Conservation (phyloP, 2,329 filamentous ascomycete genomes). For the Talaromyces sp. region DNA sequence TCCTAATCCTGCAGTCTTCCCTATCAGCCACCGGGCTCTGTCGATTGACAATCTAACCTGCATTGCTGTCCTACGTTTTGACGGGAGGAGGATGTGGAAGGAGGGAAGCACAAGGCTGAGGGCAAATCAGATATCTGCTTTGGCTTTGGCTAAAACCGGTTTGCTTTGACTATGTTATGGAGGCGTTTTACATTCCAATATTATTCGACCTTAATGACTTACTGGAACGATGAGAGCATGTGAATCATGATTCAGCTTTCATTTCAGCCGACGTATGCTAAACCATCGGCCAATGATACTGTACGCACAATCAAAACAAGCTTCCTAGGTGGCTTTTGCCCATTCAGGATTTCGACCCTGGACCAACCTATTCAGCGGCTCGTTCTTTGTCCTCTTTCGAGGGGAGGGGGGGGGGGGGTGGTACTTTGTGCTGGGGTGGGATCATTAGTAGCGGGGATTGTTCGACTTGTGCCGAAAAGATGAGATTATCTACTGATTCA, state of each 20-base stretch:
- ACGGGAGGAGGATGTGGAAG: not conserved
- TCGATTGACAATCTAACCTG: not conserved
- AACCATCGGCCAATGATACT: conserved; percentile 7
- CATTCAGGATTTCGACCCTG: not conserved
- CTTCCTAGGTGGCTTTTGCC: conserved; percentile 10
- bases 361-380: conserved; percentile 4
- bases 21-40: not conserved
- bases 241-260: not conserved
- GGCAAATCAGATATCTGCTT: not conserved
- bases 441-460: not conserved
- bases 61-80: not conserved
- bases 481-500: not conserved
- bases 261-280: not conserved
- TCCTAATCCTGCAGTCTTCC: not conserved
- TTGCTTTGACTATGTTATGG: not conserved
- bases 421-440: not conserved
- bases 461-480: not conserved
- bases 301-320: conserved; percentile 4
- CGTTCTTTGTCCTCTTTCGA: conserved; percentile 13
- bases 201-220: not conserved
- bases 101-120: not conserved
- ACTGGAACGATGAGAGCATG: not conserved
- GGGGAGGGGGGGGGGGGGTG: not conserved
- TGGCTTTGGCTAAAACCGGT: not conserved
- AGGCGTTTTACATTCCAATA: not conserved